Percentiles rank a stretch among this genome's conserved stretches.
Conservation (phyloP, 495 filamentous ascomycete species). For the Usnea hakonensis region DNA sequence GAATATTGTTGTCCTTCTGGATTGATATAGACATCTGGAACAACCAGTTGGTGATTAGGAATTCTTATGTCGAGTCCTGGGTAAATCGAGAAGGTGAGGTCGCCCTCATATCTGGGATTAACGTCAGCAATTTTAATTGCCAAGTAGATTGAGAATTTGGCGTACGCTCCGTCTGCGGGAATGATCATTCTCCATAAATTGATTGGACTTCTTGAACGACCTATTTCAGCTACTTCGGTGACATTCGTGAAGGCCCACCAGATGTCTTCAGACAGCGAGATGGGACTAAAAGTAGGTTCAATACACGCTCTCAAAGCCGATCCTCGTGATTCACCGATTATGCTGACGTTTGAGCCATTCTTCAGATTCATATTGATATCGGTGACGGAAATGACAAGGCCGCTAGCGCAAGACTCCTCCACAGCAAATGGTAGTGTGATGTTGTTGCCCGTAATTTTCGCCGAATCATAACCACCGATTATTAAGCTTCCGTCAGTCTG, state of each 20-base stretch:
- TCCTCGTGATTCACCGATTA: slow-evolving; percentile 13
- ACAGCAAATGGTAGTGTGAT: slow-evolving; percentile 23
- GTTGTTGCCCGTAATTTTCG: slow-evolving; percentile 33
- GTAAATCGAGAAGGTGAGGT: slow-evolving; percentile 22
- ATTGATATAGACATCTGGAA: slow-evolving; percentile 27
- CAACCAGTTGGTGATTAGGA: slow-evolving; percentile 33
- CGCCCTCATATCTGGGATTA: slow-evolving; percentile 22
- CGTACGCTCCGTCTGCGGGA: slow-evolving; percentile 12
- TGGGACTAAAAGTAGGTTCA: slow-evolving; percentile 18
- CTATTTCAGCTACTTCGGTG: slow-evolving; percentile 17
- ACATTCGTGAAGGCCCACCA: slow-evolving; percentile 26
- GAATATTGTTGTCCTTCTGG: slow-evolving; percentile 23
- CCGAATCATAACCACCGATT: slow-evolving; percentile 39
- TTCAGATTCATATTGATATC: slow-evolving; percentile 31
- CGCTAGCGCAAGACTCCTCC: slow-evolving; percentile 26
- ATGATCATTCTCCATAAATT: slow-evolving; percentile 21
- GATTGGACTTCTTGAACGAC: slow-evolving; percentile 20
- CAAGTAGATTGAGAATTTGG: background rate
- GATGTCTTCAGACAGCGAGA: slow-evolving; percentile 23
- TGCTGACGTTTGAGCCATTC: slow-evolving; percentile 30
- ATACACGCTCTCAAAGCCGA: slow-evolving; percentile 26
- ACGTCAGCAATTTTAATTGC: background rate
- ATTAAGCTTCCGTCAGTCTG: slow-evolving; percentile 36
- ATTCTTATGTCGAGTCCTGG: slow-evolving; percentile 22
- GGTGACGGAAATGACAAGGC: slow-evolving; percentile 31